Evolutionary conservation across 2,329 filamentous ascomycete species (phyloP), one percentile per base, ranked within the genome.

Genomic region (Ceratocystis harringtonii): DNA sequence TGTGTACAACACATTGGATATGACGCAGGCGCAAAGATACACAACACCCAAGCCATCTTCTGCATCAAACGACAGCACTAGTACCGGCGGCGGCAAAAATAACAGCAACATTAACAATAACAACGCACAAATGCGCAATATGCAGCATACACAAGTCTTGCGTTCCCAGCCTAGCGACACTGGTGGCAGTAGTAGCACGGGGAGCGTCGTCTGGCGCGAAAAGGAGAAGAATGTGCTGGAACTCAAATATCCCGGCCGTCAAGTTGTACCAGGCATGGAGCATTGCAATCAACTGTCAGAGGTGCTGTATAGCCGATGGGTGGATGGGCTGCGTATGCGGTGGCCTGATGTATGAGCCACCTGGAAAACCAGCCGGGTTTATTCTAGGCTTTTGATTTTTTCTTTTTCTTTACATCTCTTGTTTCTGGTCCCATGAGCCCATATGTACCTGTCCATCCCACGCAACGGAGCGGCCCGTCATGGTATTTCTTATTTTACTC

Each of bases 251-350:
- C 82, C 82, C 1, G 81, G 81, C 1, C 78, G 80, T 48, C 77
- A 80, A 63, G 72, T 80, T 1, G 75, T 76, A 60, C 81, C 85
- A 1, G 92, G 91, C 1, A 92, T 96, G 89, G 92, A 96, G 75
- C 92, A 96, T 75, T 89, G 88, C 69, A 90, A 90, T 72, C 85
- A 95, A 73, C 80, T 97, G 45, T 90, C 89, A 1, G 91, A 96
- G 73, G 89, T 95, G 22, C 81, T 99, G 22, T 97, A 96, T 76
- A 84, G 86, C 17, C 84, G 92, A 55, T 99, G 94, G 94, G 85
- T 87, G 2, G 89, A 95, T 67, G 91, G 90, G 1, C 77, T 97
- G 70, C 85, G 86, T 69, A 81, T 83, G 65, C 80, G 88, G 65
- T 92, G 88, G 88, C 80, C 80, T 2, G 77, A 76, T 3, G 69